Percentiles rank a stretch among this genome's conserved stretches.
Evolutionary conservation across 2,329 filamentous ascomycete genomes (phyloP).

Genomic region (Botryotinia convoluta): DNA sequence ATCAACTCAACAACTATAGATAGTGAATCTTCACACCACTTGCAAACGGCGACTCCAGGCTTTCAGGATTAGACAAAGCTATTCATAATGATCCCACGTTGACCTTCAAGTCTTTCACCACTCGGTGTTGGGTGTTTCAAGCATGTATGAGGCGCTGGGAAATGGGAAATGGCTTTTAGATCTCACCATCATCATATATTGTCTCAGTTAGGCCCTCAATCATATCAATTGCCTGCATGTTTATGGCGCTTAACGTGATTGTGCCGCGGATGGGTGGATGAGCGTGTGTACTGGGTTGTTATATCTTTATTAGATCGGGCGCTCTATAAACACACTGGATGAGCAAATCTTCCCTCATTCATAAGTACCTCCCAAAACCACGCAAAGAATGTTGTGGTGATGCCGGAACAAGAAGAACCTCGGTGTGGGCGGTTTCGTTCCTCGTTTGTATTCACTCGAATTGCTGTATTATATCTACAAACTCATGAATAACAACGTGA

Average conservation of each 20-base stretch:
- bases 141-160: background rate
- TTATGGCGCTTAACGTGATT: background rate
- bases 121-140: background rate
- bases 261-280: background rate
- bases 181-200: background rate
- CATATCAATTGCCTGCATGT: background rate
- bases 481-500: background rate
- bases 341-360: too few species aligned
- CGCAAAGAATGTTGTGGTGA: background rate
- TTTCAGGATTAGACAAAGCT: background rate
- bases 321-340: background rate
- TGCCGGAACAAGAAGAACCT: background rate
- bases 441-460: background rate
- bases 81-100: background rate
- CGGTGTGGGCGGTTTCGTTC: background rate
- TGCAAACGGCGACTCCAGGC: background rate
- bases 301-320: background rate
- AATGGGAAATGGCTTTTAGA: background rate
- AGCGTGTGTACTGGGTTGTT: background rate
- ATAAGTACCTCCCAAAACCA: too few species aligned
- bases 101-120: background rate
- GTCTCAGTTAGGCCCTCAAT: background rate
- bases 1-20: background rate
- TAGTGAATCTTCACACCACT: background rate
- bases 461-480: background rate